Conservation (phyloP, 225 moss, liverwort and hornwort species). For the Takakia lepidozioides region DNA sequence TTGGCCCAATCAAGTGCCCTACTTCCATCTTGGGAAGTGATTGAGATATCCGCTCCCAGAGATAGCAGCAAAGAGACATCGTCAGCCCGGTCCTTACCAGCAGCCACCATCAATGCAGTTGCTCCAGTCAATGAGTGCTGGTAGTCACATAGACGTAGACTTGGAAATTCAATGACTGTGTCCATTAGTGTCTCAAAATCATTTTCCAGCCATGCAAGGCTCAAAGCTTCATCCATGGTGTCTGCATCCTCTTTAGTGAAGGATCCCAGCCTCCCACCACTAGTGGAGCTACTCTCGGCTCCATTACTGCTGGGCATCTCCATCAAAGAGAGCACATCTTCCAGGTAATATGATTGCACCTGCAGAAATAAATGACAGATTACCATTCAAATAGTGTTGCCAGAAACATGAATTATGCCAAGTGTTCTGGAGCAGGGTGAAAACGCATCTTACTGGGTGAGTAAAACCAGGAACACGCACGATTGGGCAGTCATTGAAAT, state of each 20-base stretch:
- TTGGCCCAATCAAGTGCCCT: conserved; percentile 76
- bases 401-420: too few relatives aligned
- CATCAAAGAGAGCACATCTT: conserved; percentile 75
- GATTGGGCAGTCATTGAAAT: conserved; percentile 77
- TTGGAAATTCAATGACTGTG: conserved; percentile 63
- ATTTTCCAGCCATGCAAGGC: conserved; percentile 81
- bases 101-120: conserved; percentile 82
- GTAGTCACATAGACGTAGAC: conserved; percentile 69
- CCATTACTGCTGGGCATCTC: conserved; percentile 19
- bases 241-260: conserved; percentile 76
- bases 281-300: conserved; percentile 14
- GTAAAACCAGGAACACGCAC: conserved; percentile 93
- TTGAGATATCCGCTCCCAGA: conserved; percentile 67
- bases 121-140: conserved; percentile 86
- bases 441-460: conserved; percentile 64
- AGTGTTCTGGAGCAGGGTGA: background rate
- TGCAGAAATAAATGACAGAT: conserved; percentile 20
- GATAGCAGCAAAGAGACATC: conserved; percentile 69
- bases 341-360: conserved; percentile 80
- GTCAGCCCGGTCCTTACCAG: conserved; percentile 81
- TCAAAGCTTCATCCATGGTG: conserved; percentile 86
- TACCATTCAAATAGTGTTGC: too few relatives aligned
- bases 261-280: conserved; percentile 11
- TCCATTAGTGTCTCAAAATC: conserved; percentile 82
- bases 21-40: conserved; percentile 65